Evolutionary conservation across 345 rosid species (phyloP).

Genomic region (Populus deltoides): DNA sequence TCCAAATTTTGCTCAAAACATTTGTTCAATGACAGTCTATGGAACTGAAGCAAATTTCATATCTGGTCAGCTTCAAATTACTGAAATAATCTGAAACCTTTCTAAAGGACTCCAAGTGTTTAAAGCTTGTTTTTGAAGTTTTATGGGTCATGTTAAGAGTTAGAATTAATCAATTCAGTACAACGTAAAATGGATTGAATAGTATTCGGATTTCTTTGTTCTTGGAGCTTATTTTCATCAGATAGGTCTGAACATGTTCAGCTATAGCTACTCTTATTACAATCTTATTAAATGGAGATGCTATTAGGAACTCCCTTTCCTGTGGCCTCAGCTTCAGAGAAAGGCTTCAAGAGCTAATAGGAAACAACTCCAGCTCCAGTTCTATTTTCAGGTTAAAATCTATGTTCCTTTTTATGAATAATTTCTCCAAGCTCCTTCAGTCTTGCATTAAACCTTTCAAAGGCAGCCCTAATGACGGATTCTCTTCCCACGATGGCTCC

Average conservation of each 20-base stretch:
- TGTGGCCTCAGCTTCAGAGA: conserved; percentile 15
- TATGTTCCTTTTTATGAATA: conserved; percentile 13
- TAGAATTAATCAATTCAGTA: too few relatives aligned
- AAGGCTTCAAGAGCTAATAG: conserved; percentile 19
- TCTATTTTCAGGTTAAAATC: conserved; percentile 12
- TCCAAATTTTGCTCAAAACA: too few relatives aligned
- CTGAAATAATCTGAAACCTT: too few relatives aligned
- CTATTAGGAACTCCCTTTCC: conserved; percentile 23
- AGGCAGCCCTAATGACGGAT: conserved; percentile 13
- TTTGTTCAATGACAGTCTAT: too few relatives aligned
- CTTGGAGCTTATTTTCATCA: not conserved
- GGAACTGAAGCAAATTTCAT: too few relatives aligned
- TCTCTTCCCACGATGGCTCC: conserved; percentile 16
- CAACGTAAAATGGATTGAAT: too few relatives aligned
- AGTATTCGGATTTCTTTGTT: not conserved
- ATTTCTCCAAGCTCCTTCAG: conserved; percentile 13
- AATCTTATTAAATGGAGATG: conserved; percentile 7
- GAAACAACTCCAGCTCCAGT: conserved; percentile 22
- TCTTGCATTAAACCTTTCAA: conserved; percentile 17
- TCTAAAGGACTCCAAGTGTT: too few relatives aligned
- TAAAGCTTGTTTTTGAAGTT: too few relatives aligned
- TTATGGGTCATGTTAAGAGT: too few relatives aligned
- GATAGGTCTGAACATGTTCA: too few relatives aligned
- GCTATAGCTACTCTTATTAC: too few relatives aligned
- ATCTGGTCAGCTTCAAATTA: too few relatives aligned